A percentile compares a stretch with the other conserved stretches of the same genome.
Evolutionary conservation across 1,139 yeast species (phyloP).

Genomic region (Candida neerlandica): DNA sequence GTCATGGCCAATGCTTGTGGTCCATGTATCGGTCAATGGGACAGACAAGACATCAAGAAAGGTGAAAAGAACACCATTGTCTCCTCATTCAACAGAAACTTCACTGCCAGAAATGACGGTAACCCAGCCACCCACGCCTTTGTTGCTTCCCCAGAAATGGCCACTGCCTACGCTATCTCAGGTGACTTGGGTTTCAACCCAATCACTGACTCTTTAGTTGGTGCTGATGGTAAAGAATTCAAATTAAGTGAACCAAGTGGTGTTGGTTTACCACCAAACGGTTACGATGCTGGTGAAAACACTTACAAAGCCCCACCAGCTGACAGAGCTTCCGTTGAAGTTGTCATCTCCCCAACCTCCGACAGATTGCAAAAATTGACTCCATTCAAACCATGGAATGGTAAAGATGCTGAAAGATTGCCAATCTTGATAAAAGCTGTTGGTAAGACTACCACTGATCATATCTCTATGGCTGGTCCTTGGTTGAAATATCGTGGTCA

Average conservation of each 20-base stretch:
- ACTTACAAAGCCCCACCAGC: constrained; percentile 83
- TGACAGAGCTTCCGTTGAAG: constrained; percentile 67
- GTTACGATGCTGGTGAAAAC: constrained; percentile 85
- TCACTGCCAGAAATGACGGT: constrained; percentile 96
- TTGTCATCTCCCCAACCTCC: constrained; percentile 76
- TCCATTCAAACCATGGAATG: constrained; percentile 86
- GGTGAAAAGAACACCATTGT: constrained; percentile 79
- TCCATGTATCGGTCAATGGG: constrained; percentile 99
- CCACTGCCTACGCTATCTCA: constrained; percentile 93
- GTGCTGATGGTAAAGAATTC: constrained; percentile 68
- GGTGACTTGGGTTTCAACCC: constrained; percentile 93
- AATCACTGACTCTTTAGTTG: constrained; percentile 68
- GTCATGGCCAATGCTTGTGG: constrained; percentile 98
- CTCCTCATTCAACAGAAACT: constrained; percentile 95
- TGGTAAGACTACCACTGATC: constrained; percentile 98
- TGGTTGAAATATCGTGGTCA: constrained; percentile 99
- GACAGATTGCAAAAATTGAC: constrained; percentile 76
- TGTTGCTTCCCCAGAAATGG: constrained; percentile 94
- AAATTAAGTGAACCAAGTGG: constrained; percentile 79
- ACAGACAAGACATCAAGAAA: constrained; percentile 70
- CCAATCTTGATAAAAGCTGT: constrained; percentile 82
- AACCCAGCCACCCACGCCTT: constrained; percentile 96
- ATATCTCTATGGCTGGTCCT: constrained; percentile 98
- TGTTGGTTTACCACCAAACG: constrained; percentile 76
- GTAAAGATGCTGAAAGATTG: constrained; percentile 81